Conservation (phyloP, 2,329 filamentous ascomycete species). For the Trichoderma cornu-damae region DNA sequence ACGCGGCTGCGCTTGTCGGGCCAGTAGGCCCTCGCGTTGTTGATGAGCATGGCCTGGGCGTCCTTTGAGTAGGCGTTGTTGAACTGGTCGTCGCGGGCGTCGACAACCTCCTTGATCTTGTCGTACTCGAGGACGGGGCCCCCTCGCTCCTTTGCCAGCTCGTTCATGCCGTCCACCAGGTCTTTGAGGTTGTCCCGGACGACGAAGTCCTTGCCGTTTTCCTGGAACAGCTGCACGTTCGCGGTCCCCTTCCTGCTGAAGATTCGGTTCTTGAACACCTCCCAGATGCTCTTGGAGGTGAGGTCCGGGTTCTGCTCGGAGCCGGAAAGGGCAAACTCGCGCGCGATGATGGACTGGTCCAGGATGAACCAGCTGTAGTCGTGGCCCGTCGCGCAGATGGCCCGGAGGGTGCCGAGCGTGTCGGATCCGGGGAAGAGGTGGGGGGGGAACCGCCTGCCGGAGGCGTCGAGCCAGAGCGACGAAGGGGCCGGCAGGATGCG, state of each 20-base stretch:
- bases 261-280: slow-evolving; percentile 44
- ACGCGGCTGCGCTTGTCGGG: slow-evolving; percentile 48
- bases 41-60: slow-evolving; percentile 56
- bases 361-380: slow-evolving; percentile 62
- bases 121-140: slow-evolving; percentile 46
- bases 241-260: slow-evolving; percentile 48
- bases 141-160: slow-evolving; percentile 41
- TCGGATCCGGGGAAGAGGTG: slow-evolving; percentile 54
- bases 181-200: slow-evolving; percentile 52
- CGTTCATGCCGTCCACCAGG: slow-evolving; percentile 55
- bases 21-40: slow-evolving; percentile 53
- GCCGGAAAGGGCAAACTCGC: slow-evolving; percentile 57
- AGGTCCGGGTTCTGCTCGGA: slow-evolving; percentile 60
- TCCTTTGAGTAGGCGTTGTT: slow-evolving; percentile 55
- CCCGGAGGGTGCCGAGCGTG: slow-evolving; percentile 52
- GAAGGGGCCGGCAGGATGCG: slow-evolving; percentile 56
- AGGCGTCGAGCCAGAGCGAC: slow-evolving; percentile 58
- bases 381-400: slow-evolving; percentile 57
- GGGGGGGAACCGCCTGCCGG: slow-evolving; percentile 52
- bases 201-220: slow-evolving; percentile 55
- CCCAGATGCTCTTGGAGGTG: slow-evolving; percentile 52
- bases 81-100: slow-evolving; percentile 52
- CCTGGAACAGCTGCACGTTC: slow-evolving; percentile 54
- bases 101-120: slow-evolving; percentile 43
- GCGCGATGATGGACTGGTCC: slow-evolving; percentile 53